Percentiles rank a stretch among this genome's conserved stretches.
phyloP scores from a whole-genome alignment of 2,329 filamentous ascomycete species.

The Teratosphaeriaceae sp. region DNA sequence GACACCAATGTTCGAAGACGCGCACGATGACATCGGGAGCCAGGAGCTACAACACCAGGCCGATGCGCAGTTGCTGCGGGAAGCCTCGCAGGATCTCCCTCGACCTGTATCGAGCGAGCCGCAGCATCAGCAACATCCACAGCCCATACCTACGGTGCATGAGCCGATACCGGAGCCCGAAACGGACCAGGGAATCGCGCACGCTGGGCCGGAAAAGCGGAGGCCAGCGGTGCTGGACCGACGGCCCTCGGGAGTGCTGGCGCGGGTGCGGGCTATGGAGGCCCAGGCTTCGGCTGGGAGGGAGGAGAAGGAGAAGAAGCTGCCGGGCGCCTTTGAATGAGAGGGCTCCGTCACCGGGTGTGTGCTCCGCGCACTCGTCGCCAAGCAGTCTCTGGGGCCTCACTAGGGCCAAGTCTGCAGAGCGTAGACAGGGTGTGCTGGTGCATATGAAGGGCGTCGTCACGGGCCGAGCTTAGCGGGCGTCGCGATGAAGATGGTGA shows the following conservation, averaged over 20 bases:
- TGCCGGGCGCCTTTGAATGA: constrained; percentile 9
- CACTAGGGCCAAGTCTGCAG: too few species aligned
- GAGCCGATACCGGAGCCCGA: background rate
- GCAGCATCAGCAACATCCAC: background rate
- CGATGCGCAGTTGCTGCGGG: constrained; percentile 3
- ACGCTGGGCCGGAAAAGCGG: background rate
- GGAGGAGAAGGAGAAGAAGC: constrained; percentile 1
- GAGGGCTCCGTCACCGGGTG: too few species aligned
- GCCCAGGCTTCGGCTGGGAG: constrained; percentile 1
- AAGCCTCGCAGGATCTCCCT: background rate
- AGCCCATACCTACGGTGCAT: background rate
- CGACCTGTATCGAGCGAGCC: background rate
- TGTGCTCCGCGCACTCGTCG: too few species aligned
- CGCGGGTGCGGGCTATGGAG: constrained; percentile 17
- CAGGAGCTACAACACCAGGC: constrained; percentile 3
- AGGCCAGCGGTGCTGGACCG: constrained; percentile 5
- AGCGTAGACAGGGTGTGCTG: too few species aligned
- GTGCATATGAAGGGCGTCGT: too few species aligned
- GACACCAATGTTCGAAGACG: constrained; percentile 8
- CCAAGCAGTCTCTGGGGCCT: too few species aligned
- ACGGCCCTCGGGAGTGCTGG: constrained; percentile 15
- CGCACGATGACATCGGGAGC: background rate
- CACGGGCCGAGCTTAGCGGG: too few species aligned
- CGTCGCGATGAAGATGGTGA: too few species aligned
- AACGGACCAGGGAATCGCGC: background rate